These are phyloP conservation scores for Ophiocordyceps robertsii DNA, from an alignment of 2,329 filamentous ascomycete species.

Conservation along the genomic window DNA sequence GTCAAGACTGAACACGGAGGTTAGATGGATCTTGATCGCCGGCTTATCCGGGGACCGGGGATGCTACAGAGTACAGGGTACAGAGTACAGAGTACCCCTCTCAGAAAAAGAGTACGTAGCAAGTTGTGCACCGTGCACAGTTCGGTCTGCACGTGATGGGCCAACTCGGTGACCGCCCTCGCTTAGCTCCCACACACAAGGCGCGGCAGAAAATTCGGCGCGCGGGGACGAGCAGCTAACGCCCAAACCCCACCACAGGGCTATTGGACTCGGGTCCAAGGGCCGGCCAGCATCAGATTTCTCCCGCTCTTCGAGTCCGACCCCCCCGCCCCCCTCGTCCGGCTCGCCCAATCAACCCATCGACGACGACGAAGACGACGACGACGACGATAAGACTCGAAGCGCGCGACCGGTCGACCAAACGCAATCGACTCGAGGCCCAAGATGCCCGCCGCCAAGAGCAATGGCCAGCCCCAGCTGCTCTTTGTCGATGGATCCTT, in stretches of 20 bases:
- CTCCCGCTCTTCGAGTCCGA: slow-evolving; percentile 9
- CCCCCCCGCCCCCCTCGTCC: slow-evolving; percentile 5
- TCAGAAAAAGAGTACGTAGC: too few species aligned
- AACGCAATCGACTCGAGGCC: slow-evolving; percentile 5
- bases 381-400: neutral
- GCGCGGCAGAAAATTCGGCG: slow-evolving; percentile 25
- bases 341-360: neutral
- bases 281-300: slow-evolving; percentile 16
- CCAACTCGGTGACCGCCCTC: slow-evolving; percentile 20
- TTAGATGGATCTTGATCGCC: too few species aligned
- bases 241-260: slow-evolving; percentile 23
- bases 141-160: neutral
- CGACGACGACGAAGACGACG: neutral
- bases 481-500: slow-evolving; percentile 84
- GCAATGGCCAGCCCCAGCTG: slow-evolving; percentile 40
- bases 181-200: slow-evolving; percentile 26
- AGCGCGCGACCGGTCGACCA: slow-evolving; percentile 7
- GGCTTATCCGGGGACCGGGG: too few species aligned
- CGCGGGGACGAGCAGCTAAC: slow-evolving; percentile 15
- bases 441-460: slow-evolving; percentile 18
- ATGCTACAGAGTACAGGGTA: too few species aligned
- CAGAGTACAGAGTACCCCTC: too few species aligned
- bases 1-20: too few species aligned
- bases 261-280: neutral
- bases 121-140: too few species aligned